These are phyloP conservation scores for Massarina eburnea DNA, from an alignment of 2,329 filamentous ascomycete species.

Conservation along the genomic window DNA sequence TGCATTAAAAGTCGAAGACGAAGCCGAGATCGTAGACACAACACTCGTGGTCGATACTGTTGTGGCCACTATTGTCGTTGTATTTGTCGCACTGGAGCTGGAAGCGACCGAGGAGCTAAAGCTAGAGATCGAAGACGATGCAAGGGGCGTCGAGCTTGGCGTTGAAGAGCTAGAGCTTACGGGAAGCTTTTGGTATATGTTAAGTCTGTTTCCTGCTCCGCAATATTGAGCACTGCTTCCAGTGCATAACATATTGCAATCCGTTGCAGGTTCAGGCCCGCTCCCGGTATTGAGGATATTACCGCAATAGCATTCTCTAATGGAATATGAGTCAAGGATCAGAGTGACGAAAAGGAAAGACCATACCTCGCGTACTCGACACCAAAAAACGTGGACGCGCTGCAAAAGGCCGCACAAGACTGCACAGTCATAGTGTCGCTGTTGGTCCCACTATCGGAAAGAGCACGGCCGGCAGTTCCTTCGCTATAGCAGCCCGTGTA, in stretches of 20 bases:
- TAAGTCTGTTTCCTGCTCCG: constrained; percentile 23
- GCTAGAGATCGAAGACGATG: neutral
- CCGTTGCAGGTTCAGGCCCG: constrained; percentile 8
- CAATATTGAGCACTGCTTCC: constrained; percentile 22
- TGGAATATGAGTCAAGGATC: neutral
- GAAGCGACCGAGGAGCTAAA: neutral
- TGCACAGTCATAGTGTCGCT: constrained; percentile 37
- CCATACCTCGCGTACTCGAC: constrained; percentile 26
- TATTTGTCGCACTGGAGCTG: constrained; percentile 3
- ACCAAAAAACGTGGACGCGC: constrained; percentile 39
- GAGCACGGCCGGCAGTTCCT: constrained; percentile 19
- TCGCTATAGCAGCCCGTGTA: constrained; percentile 48
- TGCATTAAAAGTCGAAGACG: no score
- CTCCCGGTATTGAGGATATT: constrained; percentile 16
- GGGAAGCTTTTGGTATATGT: constrained; percentile 19
- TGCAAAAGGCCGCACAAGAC: constrained; percentile 36
- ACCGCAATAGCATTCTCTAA: constrained; percentile 26
- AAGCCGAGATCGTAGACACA: no score
- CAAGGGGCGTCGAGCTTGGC: neutral
- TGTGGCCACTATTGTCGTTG: neutral
- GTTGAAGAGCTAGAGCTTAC: constrained; percentile 1
- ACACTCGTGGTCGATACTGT: neutral
- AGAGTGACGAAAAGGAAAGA: no score
- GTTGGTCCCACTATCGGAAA: constrained; percentile 39
- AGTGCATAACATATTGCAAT: constrained; percentile 21